These are phyloP conservation scores for Jacaranda mimosifolia DNA, from an alignment of 257 asterid genomes.

Conservation along the genomic window DNA sequence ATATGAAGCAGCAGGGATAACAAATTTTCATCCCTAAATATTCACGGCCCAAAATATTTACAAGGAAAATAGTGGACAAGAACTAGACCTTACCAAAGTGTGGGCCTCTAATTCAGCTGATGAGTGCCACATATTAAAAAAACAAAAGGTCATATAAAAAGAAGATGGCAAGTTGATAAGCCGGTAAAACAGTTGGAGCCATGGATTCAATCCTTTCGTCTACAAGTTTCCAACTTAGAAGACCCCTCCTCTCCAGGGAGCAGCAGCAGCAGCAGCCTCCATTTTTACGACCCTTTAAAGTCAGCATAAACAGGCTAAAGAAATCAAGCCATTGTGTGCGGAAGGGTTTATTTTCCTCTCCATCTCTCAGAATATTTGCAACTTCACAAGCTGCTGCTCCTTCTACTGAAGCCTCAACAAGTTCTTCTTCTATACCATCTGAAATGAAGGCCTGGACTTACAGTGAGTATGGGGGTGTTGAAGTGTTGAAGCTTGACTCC, in stretches of 20 bases:
- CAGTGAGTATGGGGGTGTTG: constrained; percentile 77
- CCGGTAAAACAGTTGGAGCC: constrained; percentile 31
- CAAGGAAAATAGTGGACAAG: constrained; percentile 35
- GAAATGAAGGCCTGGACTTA: constrained; percentile 91
- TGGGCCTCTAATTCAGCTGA: constrained; percentile 26
- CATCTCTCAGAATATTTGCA: constrained; percentile 50
- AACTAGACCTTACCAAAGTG: constrained; percentile 28
- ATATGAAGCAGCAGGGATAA: background rate
- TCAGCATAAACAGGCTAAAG: constrained; percentile 30
- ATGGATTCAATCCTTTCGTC: constrained; percentile 77
- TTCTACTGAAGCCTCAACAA: constrained; percentile 51
- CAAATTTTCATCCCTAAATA: background rate
- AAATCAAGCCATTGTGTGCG: constrained; percentile 28
- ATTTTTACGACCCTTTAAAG: constrained; percentile 35
- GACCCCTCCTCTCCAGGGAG: constrained; percentile 39
- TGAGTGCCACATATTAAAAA: constrained; percentile 38
- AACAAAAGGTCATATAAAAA: background rate
- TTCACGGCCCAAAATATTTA: constrained; percentile 19
- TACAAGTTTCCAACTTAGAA: constrained; percentile 57
- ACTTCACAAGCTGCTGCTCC: constrained; percentile 69
- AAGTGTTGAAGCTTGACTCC: constrained; percentile 70
- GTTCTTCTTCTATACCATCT: constrained; percentile 57
- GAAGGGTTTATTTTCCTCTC: constrained; percentile 22
- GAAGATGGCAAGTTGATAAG: constrained; percentile 7
- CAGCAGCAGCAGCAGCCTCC: constrained; percentile 31